phyloP scores from a whole-genome alignment of 116 monocot species.

The Iris pallida region DNA sequence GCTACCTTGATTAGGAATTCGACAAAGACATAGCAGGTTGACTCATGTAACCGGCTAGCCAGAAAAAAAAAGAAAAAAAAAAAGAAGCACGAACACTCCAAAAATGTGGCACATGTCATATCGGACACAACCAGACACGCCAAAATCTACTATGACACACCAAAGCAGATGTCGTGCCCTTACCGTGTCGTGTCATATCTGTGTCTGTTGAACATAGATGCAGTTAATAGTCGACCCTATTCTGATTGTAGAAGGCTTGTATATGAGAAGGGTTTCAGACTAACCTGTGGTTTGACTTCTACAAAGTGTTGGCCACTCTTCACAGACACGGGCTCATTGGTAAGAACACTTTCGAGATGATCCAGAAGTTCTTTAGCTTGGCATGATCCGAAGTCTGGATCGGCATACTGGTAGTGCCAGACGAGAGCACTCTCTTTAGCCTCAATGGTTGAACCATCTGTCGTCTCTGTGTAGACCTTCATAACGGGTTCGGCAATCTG shows the following conservation, averaged over 20 bases:
- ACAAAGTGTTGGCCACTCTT: conserved; percentile 65
- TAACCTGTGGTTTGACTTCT: conserved; percentile 78
- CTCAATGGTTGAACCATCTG: conserved; percentile 74
- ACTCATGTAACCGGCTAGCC: too few species aligned
- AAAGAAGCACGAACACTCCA: too few species aligned
- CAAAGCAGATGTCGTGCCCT: neutral
- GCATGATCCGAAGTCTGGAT: conserved; percentile 68
- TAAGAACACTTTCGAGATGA: conserved; percentile 66
- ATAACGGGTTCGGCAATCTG: conserved; percentile 71
- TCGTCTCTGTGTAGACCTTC: conserved; percentile 66
- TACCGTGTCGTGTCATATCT: neutral
- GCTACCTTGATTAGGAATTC: too few species aligned
- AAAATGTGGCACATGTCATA: too few species aligned
- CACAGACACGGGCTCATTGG: conserved; percentile 66
- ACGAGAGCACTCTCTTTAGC: conserved; percentile 52
- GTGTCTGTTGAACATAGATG: neutral
- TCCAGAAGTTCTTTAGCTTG: conserved; percentile 77
- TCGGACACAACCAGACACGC: too few species aligned
- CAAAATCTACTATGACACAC: neutral
- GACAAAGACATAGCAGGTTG: too few species aligned
- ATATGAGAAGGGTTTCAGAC: neutral
- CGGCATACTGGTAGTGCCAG: conserved; percentile 69
- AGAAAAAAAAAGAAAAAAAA: too few species aligned
- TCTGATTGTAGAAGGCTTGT: neutral
- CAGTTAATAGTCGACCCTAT: neutral